Percentiles rank a stretch among this genome's conserved stretches.
These are phyloP conservation scores for Funneliformis mosseae DNA, from an alignment of 192 early-diverging fungal species.

Conservation along the genomic window DNA sequence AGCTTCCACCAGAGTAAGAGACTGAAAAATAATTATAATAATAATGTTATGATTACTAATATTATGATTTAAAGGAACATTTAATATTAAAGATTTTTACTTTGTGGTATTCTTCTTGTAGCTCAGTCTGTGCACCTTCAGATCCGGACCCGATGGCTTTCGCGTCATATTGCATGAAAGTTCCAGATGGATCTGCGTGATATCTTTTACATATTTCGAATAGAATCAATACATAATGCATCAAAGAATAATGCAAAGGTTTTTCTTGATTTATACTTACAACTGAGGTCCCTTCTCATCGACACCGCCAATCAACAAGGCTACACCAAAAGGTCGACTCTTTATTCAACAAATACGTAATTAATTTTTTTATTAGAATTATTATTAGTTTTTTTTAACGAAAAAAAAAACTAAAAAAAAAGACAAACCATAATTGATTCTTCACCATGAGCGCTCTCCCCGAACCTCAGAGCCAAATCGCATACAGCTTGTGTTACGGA, in stretches of 20 bases:
- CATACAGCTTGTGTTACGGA: slow-evolving; percentile 97
- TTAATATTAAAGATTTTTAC: slow-evolving; percentile 43
- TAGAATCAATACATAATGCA: background rate
- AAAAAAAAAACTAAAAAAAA: too few relatives aligned
- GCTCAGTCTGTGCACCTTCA: slow-evolving; percentile 96
- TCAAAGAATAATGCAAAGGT: background rate
- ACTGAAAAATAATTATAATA: slow-evolving; percentile 43
- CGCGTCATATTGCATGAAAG: slow-evolving; percentile 91
- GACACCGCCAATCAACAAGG: slow-evolving; percentile 93
- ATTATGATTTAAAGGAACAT: slow-evolving; percentile 32
- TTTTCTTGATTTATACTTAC: slow-evolving; percentile 60
- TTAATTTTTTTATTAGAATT: too few relatives aligned
- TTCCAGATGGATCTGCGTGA: slow-evolving; percentile 98
- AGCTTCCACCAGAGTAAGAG: slow-evolving; percentile 84
- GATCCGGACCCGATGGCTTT: slow-evolving; percentile 99
- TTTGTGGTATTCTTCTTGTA: slow-evolving; percentile 96
- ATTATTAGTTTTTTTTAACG: too few relatives aligned
- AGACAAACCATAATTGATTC: slow-evolving; percentile 90
- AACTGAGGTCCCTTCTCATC: slow-evolving; percentile 98
- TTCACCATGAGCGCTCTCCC: slow-evolving; percentile 94
- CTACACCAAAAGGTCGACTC: slow-evolving; percentile 99
- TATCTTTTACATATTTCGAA: slow-evolving; percentile 50
- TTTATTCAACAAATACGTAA: slow-evolving; percentile 41
- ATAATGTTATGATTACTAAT: background rate
- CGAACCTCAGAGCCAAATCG: slow-evolving; percentile 96